These are phyloP conservation scores for Mucuna pruriens DNA, from an alignment of 306 rosid genomes.

Conservation along the genomic window DNA sequence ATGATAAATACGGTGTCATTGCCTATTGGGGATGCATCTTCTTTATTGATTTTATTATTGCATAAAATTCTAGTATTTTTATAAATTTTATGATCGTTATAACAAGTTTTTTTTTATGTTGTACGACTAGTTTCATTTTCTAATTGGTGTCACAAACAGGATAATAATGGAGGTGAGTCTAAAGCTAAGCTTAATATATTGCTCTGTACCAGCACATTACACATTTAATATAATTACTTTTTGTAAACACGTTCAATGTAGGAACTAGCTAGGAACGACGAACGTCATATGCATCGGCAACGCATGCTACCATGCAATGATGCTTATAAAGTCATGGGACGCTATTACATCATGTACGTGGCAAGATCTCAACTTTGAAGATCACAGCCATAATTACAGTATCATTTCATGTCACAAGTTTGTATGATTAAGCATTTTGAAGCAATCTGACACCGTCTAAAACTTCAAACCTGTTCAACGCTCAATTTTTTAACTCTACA, in stretches of 20 bases:
- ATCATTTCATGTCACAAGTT: conserved; percentile 41
- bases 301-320: conserved; percentile 47
- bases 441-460: neutral
- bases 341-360: conserved; percentile 22
- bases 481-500: neutral
- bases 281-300: conserved; percentile 31
- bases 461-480: neutral
- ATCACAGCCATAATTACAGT: conserved; percentile 47
- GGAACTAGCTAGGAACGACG: neutral
- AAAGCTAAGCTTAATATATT: conserved; percentile 31
- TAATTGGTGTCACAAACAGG: conserved; percentile 36
- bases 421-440: conserved; percentile 22
- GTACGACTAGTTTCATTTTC: conserved; percentile 8
- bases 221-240: neutral
- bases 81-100: too few relatives aligned
- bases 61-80: too few relatives aligned
- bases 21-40: too few relatives aligned
- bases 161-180: conserved; percentile 49
- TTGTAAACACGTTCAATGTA: neutral
- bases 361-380: conserved; percentile 27
- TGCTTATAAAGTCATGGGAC: conserved; percentile 38
- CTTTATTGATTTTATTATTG: too few relatives aligned
- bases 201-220: conserved; percentile 37
- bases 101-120: too few relatives aligned
- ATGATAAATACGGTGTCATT: neutral